phyloP scores from a whole-genome alignment of 306 rosid species.

The Quercus robur region DNA sequence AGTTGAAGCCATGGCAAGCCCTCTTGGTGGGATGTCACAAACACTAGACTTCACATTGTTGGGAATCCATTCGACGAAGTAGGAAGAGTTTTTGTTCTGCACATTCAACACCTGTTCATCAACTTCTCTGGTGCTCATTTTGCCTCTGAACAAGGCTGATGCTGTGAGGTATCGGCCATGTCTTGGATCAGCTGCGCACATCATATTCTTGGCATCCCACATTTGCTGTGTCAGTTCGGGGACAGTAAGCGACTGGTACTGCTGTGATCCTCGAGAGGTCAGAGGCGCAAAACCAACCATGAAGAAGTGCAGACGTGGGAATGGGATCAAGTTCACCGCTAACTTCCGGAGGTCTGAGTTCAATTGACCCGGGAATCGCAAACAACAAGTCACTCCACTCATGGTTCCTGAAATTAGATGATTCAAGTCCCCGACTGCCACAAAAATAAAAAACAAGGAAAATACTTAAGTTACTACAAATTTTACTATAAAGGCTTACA shows the following conservation, averaged over 20 bases:
- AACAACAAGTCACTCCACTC: slow-evolving; percentile 88
- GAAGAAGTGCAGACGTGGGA: slow-evolving; percentile 79
- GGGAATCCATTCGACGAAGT: slow-evolving; percentile 80
- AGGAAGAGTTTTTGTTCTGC: slow-evolving; percentile 73
- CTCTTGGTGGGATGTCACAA: slow-evolving; percentile 69
- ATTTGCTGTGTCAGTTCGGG: slow-evolving; percentile 81
- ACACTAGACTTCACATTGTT: slow-evolving; percentile 79
- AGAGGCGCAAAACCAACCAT: slow-evolving; percentile 80
- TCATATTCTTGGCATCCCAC: slow-evolving; percentile 82
- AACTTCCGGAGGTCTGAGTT: slow-evolving; percentile 72
- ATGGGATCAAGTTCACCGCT: slow-evolving; percentile 78
- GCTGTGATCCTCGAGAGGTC: slow-evolving; percentile 64
- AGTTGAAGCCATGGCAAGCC: slow-evolving; percentile 63
- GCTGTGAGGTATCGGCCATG: slow-evolving; percentile 76
- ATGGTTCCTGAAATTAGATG: slow-evolving; percentile 78
- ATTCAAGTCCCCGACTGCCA: slow-evolving; percentile 73
- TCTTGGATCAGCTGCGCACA: slow-evolving; percentile 71
- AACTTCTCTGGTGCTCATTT: slow-evolving; percentile 64
- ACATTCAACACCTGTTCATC: slow-evolving; percentile 63
- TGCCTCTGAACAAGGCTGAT: slow-evolving; percentile 75
- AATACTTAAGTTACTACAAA: too few species aligned
- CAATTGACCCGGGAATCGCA: slow-evolving; percentile 78
- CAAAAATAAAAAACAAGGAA: too few species aligned
- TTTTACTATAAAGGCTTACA: too few species aligned
- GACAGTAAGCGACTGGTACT: slow-evolving; percentile 51